These are phyloP conservation scores for Boletus speciosus DNA, from an alignment of 768 basidiomycete genomes.

Conservation along the genomic window DNA sequence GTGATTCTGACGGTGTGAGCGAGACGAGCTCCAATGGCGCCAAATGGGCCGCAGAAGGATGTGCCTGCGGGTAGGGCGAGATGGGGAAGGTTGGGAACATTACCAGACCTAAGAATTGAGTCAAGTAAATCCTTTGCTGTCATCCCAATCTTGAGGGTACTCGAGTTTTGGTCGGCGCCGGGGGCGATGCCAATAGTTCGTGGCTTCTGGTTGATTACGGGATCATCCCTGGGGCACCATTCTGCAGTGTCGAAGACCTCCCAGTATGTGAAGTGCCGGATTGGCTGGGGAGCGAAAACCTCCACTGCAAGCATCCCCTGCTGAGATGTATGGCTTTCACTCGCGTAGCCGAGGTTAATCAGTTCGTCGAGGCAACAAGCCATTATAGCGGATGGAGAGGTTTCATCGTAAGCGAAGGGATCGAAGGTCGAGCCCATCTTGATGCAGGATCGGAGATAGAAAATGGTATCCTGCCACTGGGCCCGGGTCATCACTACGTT, in stretches of 20 bases:
- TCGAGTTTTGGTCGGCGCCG: slow-evolving; percentile 13
- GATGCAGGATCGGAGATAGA: slow-evolving; percentile 23
- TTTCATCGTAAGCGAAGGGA: slow-evolving; percentile 20
- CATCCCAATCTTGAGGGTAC: slow-evolving; percentile 1
- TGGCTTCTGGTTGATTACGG: slow-evolving; percentile 28
- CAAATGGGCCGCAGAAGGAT: slow-evolving; percentile 28
- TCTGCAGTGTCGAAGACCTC: slow-evolving; percentile 13
- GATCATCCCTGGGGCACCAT: slow-evolving; percentile 32
- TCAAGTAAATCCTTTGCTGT: slow-evolving; percentile 30
- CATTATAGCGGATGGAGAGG: slow-evolving; percentile 15
- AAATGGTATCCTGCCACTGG: slow-evolving; percentile 24
- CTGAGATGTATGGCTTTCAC: background rate
- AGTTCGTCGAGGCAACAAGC: slow-evolving; percentile 20
- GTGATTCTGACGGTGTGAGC: slow-evolving; percentile 19
- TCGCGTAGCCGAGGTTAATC: slow-evolving; percentile 8
- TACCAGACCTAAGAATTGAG: slow-evolving; percentile 21
- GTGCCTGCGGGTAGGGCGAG: slow-evolving; percentile 13
- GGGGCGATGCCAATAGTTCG: slow-evolving; percentile 29
- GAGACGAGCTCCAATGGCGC: slow-evolving; percentile 21
- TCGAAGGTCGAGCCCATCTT: slow-evolving; percentile 25
- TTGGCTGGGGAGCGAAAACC: slow-evolving; percentile 14
- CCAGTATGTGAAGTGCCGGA: slow-evolving; percentile 6
- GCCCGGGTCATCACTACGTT: slow-evolving; percentile 15
- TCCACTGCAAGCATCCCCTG: background rate
- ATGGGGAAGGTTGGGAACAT: background rate